Evolutionary conservation across 805 yeast genomes (phyloP).

Genomic region (Ogataea haglerorum): DNA sequence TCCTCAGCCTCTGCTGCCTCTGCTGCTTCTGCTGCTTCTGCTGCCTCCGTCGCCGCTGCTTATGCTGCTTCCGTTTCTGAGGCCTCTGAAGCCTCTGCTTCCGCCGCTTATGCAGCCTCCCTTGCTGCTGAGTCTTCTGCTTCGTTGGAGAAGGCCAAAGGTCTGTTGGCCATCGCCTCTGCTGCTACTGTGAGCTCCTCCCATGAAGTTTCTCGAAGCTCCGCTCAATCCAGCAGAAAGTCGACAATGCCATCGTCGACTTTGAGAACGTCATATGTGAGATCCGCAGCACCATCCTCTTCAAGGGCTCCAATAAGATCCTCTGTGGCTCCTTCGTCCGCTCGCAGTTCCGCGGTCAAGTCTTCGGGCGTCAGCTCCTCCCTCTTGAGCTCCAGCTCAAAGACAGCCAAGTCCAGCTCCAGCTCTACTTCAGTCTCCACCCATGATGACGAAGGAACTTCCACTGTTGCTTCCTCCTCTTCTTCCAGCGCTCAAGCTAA

Average conservation of each 20-base stretch:
- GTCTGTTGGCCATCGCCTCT: conserved; percentile 23
- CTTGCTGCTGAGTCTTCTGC: conserved; percentile 21
- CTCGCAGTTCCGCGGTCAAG: conserved; percentile 10
- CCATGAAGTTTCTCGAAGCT: conserved; percentile 22
- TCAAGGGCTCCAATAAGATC: conserved; percentile 4
- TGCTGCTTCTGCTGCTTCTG: conserved; percentile 24
- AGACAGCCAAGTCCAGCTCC: conserved; percentile 1
- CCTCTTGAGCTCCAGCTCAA: background rate
- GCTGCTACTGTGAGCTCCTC: conserved; percentile 23
- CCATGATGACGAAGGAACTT: conserved; percentile 7
- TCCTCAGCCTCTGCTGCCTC: conserved; percentile 24
- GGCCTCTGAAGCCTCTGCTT: conserved; percentile 17
- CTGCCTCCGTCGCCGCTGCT: conserved; percentile 17
- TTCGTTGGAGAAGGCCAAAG: conserved; percentile 14
- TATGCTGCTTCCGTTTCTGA: conserved; percentile 16
- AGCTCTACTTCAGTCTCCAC: conserved; percentile 10
- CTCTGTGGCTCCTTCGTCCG: conserved; percentile 2
- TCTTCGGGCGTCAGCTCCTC: conserved; percentile 2
- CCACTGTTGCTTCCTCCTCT: conserved; percentile 23
- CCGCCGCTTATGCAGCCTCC: conserved; percentile 19
- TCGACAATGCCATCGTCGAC: conserved; percentile 36
- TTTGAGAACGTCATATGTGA: conserved; percentile 33
- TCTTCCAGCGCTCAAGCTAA: conserved; percentile 34
- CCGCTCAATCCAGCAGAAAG: conserved; percentile 20
- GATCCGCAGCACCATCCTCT: conserved; percentile 15